Conservation (phyloP, 495 filamentous ascomycete species). For the Opeltia flavorubescens region DNA sequence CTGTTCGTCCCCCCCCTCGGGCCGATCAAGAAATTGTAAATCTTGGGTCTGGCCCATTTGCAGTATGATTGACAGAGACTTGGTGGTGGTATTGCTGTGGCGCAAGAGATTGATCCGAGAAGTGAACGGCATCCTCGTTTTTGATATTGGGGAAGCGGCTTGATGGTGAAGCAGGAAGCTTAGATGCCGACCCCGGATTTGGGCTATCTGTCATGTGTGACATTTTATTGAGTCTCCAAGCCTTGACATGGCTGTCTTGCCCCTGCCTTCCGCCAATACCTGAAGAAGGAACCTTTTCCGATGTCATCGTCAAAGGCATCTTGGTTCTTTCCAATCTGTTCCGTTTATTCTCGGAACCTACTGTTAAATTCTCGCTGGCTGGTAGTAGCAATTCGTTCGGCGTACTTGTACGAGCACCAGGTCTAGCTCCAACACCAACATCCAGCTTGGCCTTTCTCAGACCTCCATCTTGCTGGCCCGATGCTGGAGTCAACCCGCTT, state of each 20-base stretch:
- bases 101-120: conserved; percentile 8
- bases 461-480: not conserved
- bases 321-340: not conserved
- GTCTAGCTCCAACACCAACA: no score
- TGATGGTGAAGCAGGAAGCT: conserved; percentile 8
- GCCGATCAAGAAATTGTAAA: not conserved
- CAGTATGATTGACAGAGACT: not conserved
- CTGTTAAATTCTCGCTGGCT: not conserved
- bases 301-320: not conserved
- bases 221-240: conserved; percentile 8
- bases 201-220: not conserved
- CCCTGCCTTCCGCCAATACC: not conserved
- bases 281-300: not conserved
- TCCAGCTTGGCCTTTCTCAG: not conserved
- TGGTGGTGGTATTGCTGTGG: conserved; percentile 9
- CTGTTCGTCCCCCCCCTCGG: no score
- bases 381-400: not conserved
- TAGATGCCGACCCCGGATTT: not conserved
- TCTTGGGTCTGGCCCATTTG: not conserved
- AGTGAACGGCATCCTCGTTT: conserved; percentile 9
- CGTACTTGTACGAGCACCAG: not conserved
- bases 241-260: not conserved
- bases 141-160: conserved; percentile 10
- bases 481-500: conserved; percentile 27
- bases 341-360: not conserved